Percentiles rank a stretch among this genome's conserved stretches.
These are phyloP conservation scores for Triticum aestivum DNA, from an alignment of 176 grass and related monocot genomes.

Conservation along the genomic window DNA sequence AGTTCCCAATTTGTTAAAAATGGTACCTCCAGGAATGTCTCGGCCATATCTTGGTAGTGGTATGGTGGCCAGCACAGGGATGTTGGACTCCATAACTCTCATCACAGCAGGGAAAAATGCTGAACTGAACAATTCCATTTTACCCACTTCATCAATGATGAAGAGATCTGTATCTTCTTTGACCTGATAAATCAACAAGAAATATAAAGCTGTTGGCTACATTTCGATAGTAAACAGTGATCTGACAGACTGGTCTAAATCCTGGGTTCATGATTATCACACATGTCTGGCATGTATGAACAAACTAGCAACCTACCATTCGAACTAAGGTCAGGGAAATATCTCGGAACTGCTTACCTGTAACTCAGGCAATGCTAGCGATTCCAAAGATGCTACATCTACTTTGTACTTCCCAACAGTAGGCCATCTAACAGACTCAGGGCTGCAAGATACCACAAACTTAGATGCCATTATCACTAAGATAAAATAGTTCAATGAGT, in stretches of 20 bases:
- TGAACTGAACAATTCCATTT: constrained; percentile 92
- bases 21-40: constrained; percentile 83
- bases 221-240: background rate
- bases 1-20: constrained; percentile 7
- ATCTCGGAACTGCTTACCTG: constrained; percentile 47
- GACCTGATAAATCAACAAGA: constrained; percentile 60
- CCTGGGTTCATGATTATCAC: background rate
- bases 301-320: background rate
- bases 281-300: background rate
- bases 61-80: constrained; percentile 74
- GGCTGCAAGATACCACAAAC: constrained; percentile 43
- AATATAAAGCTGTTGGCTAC: background rate
- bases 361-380: constrained; percentile 75
- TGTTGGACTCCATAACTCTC: constrained; percentile 73
- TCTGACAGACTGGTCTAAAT: background rate
- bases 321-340: background rate
- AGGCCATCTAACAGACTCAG: constrained; percentile 77
- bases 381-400: constrained; percentile 81
- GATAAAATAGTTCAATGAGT: background rate
- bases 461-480: background rate
- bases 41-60: constrained; percentile 67
- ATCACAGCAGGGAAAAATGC: constrained; percentile 86
- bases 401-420: constrained; percentile 94
- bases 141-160: constrained; percentile 91
- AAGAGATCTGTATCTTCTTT: constrained; percentile 81